Conservation (phyloP, 31 red algal species). For the Odonthalia washingtoniensis region DNA sequence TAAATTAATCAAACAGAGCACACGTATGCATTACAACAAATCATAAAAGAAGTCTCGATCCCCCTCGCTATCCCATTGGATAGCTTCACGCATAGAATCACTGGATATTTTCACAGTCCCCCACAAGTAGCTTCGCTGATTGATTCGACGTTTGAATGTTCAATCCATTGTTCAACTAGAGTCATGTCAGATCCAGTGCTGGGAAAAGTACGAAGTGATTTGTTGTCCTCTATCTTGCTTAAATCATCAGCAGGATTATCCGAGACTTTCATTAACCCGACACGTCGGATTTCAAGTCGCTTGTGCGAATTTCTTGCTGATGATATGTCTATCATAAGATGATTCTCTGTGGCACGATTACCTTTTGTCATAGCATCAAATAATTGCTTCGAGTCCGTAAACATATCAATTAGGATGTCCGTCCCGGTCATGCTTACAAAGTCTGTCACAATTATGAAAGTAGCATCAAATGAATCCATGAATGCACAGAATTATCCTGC, state of each 20-base stretch:
- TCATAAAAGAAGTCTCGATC: too few relatives aligned
- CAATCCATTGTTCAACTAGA: too few relatives aligned
- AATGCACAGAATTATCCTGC: slow-evolving; percentile 57
- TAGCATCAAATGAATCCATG: slow-evolving; percentile 15
- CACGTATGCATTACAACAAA: too few relatives aligned
- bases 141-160: too few relatives aligned
- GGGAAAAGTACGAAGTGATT: neutral
- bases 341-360: neutral
- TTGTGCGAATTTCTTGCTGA: neutral
- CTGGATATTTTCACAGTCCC: too few relatives aligned
- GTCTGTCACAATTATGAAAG: slow-evolving; percentile 17
- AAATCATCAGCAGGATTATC: neutral
- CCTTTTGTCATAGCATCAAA: too few relatives aligned
- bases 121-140: too few relatives aligned
- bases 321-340: slow-evolving; percentile 1
- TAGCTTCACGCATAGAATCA: too few relatives aligned
- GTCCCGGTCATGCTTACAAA: neutral
- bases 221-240: neutral
- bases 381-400: slow-evolving; percentile 3
- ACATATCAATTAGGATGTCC: neutral
- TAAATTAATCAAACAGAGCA: too few relatives aligned
- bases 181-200: too few relatives aligned
- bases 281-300: neutral
- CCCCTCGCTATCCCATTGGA: too few relatives aligned
- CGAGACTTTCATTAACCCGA: neutral